Conservation (phyloP, 257 asterid species). For the Lantana camara region DNA sequence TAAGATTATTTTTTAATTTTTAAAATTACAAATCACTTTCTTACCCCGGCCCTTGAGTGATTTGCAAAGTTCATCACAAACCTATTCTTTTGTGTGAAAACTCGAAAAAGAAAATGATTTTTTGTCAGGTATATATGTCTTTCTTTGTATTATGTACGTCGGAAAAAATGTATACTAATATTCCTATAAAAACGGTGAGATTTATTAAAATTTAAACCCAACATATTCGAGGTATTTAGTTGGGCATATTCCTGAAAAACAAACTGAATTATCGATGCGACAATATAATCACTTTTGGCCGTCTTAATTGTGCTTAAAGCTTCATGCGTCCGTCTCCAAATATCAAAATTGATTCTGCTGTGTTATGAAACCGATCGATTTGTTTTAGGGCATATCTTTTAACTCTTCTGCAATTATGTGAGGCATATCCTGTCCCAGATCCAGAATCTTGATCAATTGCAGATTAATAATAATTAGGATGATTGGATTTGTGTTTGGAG, state of each 20-base stretch:
- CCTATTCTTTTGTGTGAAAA: too few relatives aligned
- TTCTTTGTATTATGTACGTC: too few relatives aligned
- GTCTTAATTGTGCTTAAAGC: background rate
- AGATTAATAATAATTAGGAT: background rate
- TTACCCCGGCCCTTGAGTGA: too few relatives aligned
- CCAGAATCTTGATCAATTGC: slow-evolving; percentile 4
- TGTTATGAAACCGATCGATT: background rate
- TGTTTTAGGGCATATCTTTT: background rate
- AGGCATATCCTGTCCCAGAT: slow-evolving; percentile 22
- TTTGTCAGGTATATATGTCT: too few relatives aligned
- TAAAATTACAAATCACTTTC: too few relatives aligned
- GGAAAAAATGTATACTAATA: too few relatives aligned
- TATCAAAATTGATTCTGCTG: slow-evolving; percentile 1
- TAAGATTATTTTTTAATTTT: too few relatives aligned
- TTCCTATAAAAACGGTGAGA: too few relatives aligned
- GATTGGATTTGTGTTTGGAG: background rate
- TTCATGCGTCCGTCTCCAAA: background rate
- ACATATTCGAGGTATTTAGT: background rate
- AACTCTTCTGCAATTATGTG: slow-evolving; percentile 3
- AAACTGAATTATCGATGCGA: background rate
- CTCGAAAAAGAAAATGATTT: too few relatives aligned
- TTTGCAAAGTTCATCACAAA: too few relatives aligned
- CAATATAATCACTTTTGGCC: background rate
- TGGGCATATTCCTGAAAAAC: slow-evolving; percentile 18
- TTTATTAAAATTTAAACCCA: background rate